Conservation (phyloP, 345 rosid species). For the Alliaria petiolata region DNA sequence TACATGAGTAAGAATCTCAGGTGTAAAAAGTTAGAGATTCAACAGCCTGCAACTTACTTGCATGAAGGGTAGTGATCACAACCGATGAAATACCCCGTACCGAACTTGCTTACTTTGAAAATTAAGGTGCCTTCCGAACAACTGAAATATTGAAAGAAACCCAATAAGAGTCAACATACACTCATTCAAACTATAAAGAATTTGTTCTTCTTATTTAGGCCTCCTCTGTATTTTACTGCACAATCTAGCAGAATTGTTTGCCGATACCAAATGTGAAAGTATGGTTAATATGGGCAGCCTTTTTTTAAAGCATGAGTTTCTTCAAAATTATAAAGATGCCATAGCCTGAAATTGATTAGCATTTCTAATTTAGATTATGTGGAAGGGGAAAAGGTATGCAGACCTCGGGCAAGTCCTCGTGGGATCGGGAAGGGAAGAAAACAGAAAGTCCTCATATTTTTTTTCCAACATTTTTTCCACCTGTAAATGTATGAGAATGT, state of each 20-base stretch:
- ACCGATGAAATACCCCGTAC: slow-evolving; percentile 87
- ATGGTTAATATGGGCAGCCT: no score
- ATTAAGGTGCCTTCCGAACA: slow-evolving; percentile 80
- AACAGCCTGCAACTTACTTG: slow-evolving; percentile 58
- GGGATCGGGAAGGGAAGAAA: slow-evolving; percentile 72
- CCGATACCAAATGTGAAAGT: neutral
- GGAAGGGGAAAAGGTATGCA: neutral
- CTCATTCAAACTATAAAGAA: neutral
- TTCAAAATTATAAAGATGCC: neutral
- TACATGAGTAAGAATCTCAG: neutral
- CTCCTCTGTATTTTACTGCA: neutral
- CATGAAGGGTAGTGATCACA: slow-evolving; percentile 89
- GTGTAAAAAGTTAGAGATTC: neutral
- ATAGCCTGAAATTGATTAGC: neutral
- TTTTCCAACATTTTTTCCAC: slow-evolving; percentile 97
- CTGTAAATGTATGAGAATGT: slow-evolving; percentile 37
- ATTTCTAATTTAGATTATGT: slow-evolving; percentile 3
- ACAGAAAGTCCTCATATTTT: slow-evolving; percentile 66
- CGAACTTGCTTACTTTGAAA: slow-evolving; percentile 82
- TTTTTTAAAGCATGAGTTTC: neutral
- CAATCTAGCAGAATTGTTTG: neutral
- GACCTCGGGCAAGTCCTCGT: slow-evolving; percentile 85
- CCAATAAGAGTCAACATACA: neutral
- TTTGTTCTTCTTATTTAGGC: neutral
- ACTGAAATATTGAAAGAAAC: slow-evolving; percentile 44